These are phyloP conservation scores for Aspergillus heteromorphus DNA, from an alignment of 495 filamentous ascomycete genomes.

Conservation along the genomic window DNA sequence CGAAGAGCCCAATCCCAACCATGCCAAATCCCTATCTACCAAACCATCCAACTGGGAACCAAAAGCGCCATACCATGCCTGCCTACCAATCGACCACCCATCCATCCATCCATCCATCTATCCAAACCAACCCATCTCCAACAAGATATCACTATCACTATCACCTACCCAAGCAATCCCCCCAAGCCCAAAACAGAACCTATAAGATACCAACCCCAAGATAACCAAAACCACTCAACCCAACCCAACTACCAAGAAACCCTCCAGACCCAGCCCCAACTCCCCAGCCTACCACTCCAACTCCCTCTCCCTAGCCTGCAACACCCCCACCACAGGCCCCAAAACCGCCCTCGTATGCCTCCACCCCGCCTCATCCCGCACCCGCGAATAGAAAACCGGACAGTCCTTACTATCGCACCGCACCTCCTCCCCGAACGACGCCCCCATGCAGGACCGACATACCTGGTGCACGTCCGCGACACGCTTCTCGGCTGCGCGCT, in stretches of 20 bases:
- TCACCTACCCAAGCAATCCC: too few relatives aligned
- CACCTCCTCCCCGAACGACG: conserved; percentile 68
- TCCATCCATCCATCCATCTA: too few relatives aligned
- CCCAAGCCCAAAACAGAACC: too few relatives aligned
- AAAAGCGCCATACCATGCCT: conserved; percentile 6
- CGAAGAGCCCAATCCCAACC: background rate
- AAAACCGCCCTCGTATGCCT: conserved; percentile 51
- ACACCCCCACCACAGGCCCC: conserved; percentile 50
- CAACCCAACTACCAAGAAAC: too few relatives aligned
- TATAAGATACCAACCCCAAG: too few relatives aligned
- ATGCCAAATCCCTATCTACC: too few relatives aligned
- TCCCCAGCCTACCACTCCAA: conserved; percentile 46
- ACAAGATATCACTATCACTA: too few relatives aligned
- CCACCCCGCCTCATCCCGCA: conserved; percentile 61
- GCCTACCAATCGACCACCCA: too few relatives aligned
- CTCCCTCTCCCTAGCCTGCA: conserved; percentile 43
- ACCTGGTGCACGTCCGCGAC: conserved; percentile 62
- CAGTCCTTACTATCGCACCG: conserved; percentile 87
- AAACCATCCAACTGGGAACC: background rate
- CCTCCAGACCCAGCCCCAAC: conserved; percentile 40
- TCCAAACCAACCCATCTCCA: too few relatives aligned
- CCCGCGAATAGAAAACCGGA: conserved; percentile 83
- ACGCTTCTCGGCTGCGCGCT: conserved; percentile 59
- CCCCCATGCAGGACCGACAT: conserved; percentile 75
- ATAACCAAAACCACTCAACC: too few relatives aligned